Base-by-base conservation (phyloP, 2,329 filamentous ascomycete species). In the Colletotrichum tropicicola region DNA sequence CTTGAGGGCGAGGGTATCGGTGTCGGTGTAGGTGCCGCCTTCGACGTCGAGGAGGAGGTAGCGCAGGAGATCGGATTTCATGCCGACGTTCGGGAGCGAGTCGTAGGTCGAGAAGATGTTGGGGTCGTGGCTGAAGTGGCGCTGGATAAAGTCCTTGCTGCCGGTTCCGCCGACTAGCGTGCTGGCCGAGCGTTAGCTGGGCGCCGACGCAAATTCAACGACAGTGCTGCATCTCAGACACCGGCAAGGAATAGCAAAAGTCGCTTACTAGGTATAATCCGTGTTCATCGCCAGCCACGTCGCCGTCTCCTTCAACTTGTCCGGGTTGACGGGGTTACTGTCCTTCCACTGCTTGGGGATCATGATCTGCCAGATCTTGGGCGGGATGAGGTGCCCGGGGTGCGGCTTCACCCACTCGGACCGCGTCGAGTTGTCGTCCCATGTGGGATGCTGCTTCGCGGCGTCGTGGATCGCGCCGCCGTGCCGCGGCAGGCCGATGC, bases 1-100 rank as follows among this genome's bases (percentile, higher is more conserved):
- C 30, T 80, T 80, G 15, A 88, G 73, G 6, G 84, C 83, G 70
- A 87, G 82, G 13, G 88, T 86, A 69, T 89, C 87, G 51, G 88
- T 87, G 68, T 89, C 87, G 21, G 85, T 80, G 73, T 88, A 89
- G 5, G 83, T 70, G n/a, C 82, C 78, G 13, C 78, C 78, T 43
- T 78, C 72, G 3, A 56, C 60, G 8, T 32, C 43, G 7, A 75
- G 70, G 21, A 75, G 37, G 4, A 74, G 69, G 54, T 74, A 74
- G 4, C 73, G 72, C 1, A 74, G 67, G 10, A 75, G 49, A 30
- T 75, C 71, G 9, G 74, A 75, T 51, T 73, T 74, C 56, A 75
- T 69, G 19, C 73, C 75, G 6, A 71, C 71, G 54, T 73, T 74
- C 5, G 63, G 66, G 35, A 75, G 60, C 5, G 56, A 47, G 7